Conservation (phyloP, 768 basidiomycete genomes). For the Trametes sanguinea region DNA sequence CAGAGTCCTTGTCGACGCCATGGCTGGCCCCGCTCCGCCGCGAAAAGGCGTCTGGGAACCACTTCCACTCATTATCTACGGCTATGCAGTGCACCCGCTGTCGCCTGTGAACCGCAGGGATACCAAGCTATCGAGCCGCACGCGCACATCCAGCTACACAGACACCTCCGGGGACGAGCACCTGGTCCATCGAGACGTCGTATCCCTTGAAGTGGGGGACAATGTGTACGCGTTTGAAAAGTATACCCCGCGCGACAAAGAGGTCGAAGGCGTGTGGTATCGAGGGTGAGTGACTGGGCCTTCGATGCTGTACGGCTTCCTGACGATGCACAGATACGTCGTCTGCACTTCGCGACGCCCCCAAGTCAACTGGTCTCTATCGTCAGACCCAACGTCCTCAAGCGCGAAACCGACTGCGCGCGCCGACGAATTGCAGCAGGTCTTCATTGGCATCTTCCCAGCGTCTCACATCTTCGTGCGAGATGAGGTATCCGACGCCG, state of each 20-base stretch:
- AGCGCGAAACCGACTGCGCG: slow-evolving; percentile 52
- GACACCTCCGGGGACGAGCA: slow-evolving; percentile 63
- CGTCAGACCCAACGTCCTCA: slow-evolving; percentile 56
- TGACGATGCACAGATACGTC: slow-evolving; percentile 61
- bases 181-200: slow-evolving; percentile 69
- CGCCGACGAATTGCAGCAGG: slow-evolving; percentile 78
- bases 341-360: slow-evolving; percentile 80
- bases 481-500: slow-evolving; percentile 85
- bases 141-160: slow-evolving; percentile 61
- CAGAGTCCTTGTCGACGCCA: slow-evolving; percentile 8
- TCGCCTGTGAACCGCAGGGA: slow-evolving; percentile 68
- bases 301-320: neutral
- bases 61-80: slow-evolving; percentile 78
- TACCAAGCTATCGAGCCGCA: slow-evolving; percentile 61
- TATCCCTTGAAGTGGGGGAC: slow-evolving; percentile 90
- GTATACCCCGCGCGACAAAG: slow-evolving; percentile 72
- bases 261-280: slow-evolving; percentile 86
- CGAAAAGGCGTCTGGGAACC: slow-evolving; percentile 59
- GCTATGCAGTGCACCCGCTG: slow-evolving; percentile 86
- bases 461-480: slow-evolving; percentile 86
- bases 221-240: slow-evolving; percentile 97
- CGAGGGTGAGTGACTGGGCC: slow-evolving; percentile 69
- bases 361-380: slow-evolving; percentile 62
- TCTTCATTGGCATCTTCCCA: slow-evolving; percentile 94
- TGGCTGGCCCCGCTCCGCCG: slow-evolving; percentile 18